phyloP scores from a whole-genome alignment of 306 rosid genomes.

The Gynostemma pentaphyllum region DNA sequence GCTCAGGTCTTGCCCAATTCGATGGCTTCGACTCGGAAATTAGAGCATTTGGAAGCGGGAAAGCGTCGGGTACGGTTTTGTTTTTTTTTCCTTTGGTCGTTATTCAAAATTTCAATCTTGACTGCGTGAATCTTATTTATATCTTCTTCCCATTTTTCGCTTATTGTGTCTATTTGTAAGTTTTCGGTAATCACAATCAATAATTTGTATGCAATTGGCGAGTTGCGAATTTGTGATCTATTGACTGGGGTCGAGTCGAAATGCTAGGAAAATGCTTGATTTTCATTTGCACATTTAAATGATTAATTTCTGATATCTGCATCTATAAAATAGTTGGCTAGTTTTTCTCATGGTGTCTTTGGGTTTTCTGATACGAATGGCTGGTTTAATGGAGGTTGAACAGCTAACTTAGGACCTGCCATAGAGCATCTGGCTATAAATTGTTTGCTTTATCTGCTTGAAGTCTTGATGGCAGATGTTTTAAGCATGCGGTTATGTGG shows the following conservation, averaged over 20 bases:
- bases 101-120: not conserved
- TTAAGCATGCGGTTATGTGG: no score
- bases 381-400: not conserved
- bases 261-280: not conserved
- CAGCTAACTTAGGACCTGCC: not conserved
- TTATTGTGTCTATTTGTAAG: not conserved
- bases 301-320: not conserved
- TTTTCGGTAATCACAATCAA: not conserved
- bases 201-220: not conserved
- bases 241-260: not conserved
- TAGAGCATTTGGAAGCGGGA: conserved; percentile 91
- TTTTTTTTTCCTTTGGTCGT: not conserved
- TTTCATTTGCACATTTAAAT: not conserved
- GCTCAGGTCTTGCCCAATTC: conserved; percentile 81
- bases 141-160: not conserved
- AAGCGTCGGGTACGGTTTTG: conserved; percentile 77
- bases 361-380: not conserved
- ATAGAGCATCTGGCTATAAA: not conserved
- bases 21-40: conserved; percentile 53
- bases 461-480: not conserved
- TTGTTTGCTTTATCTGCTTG: not conserved
- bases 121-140: not conserved
- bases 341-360: not conserved
- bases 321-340: not conserved
- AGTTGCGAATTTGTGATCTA: conserved; percentile 2